phyloP scores from a whole-genome alignment of 805 yeast genomes.

The Candida golubevii region DNA sequence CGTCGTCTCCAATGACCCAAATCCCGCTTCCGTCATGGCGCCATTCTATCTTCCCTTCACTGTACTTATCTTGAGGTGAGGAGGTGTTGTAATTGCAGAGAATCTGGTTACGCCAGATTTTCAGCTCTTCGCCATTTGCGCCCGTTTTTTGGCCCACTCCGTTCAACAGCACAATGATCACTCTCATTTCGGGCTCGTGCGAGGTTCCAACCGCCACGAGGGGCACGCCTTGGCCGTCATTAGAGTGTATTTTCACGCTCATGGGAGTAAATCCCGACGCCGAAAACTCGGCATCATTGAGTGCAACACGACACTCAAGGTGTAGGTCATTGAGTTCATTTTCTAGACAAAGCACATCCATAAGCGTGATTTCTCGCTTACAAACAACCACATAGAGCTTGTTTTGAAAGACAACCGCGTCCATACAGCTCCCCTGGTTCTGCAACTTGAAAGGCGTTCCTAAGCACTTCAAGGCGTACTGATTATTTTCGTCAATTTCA shows the following conservation, averaged over 20 bases:
- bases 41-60: constrained; percentile 48
- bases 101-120: constrained; percentile 21
- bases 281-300: constrained; percentile 71
- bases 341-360: constrained; percentile 39
- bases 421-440: constrained; percentile 52
- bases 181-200: constrained; percentile 72
- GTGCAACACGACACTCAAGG: constrained; percentile 44
- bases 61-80: constrained; percentile 68
- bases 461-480: constrained; percentile 6
- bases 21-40: constrained; percentile 43
- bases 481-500: constrained; percentile 17
- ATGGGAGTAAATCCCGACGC: constrained; percentile 60
- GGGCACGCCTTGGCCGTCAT: constrained; percentile 15
- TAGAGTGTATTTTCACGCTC: constrained; percentile 26
- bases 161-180: constrained; percentile 52
- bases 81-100: constrained; percentile 37
- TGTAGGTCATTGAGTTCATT: constrained; percentile 11
- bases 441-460: constrained; percentile 31
- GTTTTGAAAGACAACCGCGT: constrained; percentile 23
- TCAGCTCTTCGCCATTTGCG: too few relatives aligned
- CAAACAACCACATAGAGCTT: constrained; percentile 49
- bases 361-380: constrained; percentile 54
- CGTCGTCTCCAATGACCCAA: constrained; percentile 72
- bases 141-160: constrained; percentile 5
- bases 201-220: constrained; percentile 65